Evolutionary conservation across 495 filamentous ascomycete species (phyloP).

Genomic region (Ascodesmis nigricans): DNA sequence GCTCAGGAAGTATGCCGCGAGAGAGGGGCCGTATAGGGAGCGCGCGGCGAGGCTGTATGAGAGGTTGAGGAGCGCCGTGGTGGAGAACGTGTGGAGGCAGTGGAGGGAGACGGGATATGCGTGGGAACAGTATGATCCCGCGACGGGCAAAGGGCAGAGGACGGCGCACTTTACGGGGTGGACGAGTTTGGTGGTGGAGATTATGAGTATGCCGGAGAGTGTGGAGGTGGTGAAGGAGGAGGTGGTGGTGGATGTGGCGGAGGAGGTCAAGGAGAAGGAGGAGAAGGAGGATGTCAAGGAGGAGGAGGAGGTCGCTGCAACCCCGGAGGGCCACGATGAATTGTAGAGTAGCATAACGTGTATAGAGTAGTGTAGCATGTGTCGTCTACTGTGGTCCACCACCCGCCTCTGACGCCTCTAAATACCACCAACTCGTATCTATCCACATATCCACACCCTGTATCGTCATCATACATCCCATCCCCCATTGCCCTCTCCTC

Average conservation of each 20-base stretch:
- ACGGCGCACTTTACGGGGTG: constrained; percentile 97
- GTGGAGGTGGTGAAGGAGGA: constrained; percentile 3
- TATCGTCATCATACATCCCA: too few relatives aligned
- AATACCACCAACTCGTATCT: too few relatives aligned
- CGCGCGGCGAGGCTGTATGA: constrained; percentile 55
- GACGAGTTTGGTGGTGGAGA: constrained; percentile 93
- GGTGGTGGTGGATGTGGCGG: neutral
- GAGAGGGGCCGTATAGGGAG: constrained; percentile 41
- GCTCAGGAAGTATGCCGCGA: constrained; percentile 25
- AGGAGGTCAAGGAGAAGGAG: neutral
- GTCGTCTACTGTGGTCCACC: too few relatives aligned
- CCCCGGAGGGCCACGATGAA: too few relatives aligned
- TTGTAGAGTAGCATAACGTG: too few relatives aligned
- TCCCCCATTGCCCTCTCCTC: too few relatives aligned
- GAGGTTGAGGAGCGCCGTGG: constrained; percentile 56
- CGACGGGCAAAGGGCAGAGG: constrained; percentile 75
- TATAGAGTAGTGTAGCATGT: too few relatives aligned
- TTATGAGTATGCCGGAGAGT: constrained; percentile 68
- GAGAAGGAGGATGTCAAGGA: too few relatives aligned
- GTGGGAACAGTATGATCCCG: constrained; percentile 96
- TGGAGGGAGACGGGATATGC: constrained; percentile 90
- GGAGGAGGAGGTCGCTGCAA: too few relatives aligned
- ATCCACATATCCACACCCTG: too few relatives aligned
- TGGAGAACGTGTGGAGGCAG: constrained; percentile 65
- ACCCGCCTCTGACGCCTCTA: too few relatives aligned